These are phyloP conservation scores for Ceratocystis lukuohia DNA, from an alignment of 2,329 filamentous ascomycete species.

Conservation along the genomic window DNA sequence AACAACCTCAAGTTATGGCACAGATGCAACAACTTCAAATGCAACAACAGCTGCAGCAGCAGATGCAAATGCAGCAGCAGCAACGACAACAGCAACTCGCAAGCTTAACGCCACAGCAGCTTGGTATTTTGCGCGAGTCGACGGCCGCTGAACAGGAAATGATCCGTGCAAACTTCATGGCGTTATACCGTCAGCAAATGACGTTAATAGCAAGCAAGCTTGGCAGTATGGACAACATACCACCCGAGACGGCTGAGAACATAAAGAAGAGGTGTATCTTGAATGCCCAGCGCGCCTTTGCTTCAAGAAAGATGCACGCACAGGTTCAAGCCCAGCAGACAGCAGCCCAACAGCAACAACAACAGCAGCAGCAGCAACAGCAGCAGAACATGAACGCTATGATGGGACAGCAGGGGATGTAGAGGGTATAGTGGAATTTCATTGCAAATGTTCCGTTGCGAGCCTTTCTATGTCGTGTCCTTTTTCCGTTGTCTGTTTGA, in stretches of 20 bases:
- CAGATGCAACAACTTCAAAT: slow-evolving; percentile 16
- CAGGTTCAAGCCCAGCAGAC: slow-evolving; percentile 25
- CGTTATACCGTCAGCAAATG: slow-evolving; percentile 24
- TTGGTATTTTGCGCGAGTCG: background rate
- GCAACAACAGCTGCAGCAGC: slow-evolving; percentile 24
- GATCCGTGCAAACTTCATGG: background rate
- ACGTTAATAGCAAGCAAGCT: slow-evolving; percentile 27
- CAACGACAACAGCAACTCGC: slow-evolving; percentile 25
- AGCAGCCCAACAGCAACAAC: slow-evolving; percentile 25
- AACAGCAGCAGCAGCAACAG: too few species aligned
- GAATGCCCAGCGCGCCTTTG: slow-evolving; percentile 28
- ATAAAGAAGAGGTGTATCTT: slow-evolving; percentile 33
- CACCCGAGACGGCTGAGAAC: slow-evolving; percentile 32
- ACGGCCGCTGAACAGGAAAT: slow-evolving; percentile 28
- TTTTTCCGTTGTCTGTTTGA: slow-evolving; percentile 2
- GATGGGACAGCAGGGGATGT: slow-evolving; percentile 40
- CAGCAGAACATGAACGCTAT: slow-evolving; percentile 39
- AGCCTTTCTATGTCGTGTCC: background rate
- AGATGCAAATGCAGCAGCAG: slow-evolving; percentile 26
- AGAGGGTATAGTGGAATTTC: slow-evolving; percentile 18
- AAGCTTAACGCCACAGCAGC: slow-evolving; percentile 27
- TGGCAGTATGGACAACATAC: slow-evolving; percentile 34
- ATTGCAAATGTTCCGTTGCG: background rate
- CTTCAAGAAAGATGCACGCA: slow-evolving; percentile 27
- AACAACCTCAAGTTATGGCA: background rate